Base-by-base conservation (phyloP, 306 rosid species). In the Cercis canadensis region DNA sequence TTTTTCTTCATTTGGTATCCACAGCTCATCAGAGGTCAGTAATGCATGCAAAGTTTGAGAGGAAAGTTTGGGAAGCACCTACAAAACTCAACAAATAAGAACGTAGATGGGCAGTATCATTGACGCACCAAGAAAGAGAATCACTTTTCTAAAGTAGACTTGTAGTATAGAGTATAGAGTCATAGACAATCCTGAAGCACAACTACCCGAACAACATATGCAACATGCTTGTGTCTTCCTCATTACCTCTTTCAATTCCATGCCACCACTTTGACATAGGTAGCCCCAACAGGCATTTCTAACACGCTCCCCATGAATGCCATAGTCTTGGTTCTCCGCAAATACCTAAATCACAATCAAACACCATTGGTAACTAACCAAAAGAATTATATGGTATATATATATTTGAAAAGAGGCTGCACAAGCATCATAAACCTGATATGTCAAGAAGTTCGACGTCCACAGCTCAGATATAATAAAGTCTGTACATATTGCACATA, bases 211-310 rank as follows among this genome's bases (percentile, higher is more conserved):
- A 67, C 62, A 68, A 65, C 62, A 77, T 60, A 24, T 49, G 69
- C 57, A 81, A 69, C 67, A 17, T 40, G 41, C 33, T 55, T 74
- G 53, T 50, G 45, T 64, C 64, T 74, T 57, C 66, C 73, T 50
- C 16, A 9, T 75, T 86, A 94, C 99, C 99, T 87, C 97, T 85
- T 89, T 94, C 87, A 94, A 87, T 79, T 91, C 97, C 92, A 89
- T 84, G 86, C 96, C 78, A 36, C 99, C 97, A 79, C 99, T 91
- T 87, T 94, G 99, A 82, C 99, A 94, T 67, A 94, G 99, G 83
- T 91, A 94, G 18, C 99, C 99, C 99, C 97, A 94, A 85, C 99
- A 94, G 76, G 99, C 97, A 80, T 79, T 94, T 78, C 96, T 84
- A 57, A 94, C 99, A 36, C 92, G 97, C 39, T 94, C 99, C 67